Conservation (phyloP, 495 filamentous ascomycete species). For the Xylaria flabelliformis region DNA sequence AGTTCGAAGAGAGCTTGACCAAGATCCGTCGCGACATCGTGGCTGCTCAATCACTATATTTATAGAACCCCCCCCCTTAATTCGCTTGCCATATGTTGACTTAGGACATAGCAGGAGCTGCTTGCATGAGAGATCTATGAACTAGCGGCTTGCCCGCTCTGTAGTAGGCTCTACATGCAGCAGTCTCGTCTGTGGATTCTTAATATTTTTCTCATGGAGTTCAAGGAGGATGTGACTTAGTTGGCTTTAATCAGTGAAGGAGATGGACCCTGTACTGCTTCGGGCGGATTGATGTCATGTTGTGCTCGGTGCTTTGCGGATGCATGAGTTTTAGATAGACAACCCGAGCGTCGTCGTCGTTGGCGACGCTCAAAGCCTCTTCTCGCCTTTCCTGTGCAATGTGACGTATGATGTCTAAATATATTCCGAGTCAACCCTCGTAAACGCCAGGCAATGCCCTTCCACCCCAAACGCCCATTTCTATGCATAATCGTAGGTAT, state of each 20-base stretch:
- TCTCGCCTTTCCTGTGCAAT: constrained; percentile 24
- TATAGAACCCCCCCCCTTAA: constrained; percentile 53
- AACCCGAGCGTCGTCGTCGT: constrained; percentile 37
- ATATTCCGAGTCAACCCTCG: constrained; percentile 11
- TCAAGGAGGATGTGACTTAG: not conserved
- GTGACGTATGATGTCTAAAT: constrained; percentile 7
- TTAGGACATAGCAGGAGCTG: constrained; percentile 22
- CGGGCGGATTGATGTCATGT: constrained; percentile 8
- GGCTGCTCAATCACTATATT: constrained; percentile 87
- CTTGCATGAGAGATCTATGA: constrained; percentile 25
- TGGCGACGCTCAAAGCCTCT: constrained; percentile 37
- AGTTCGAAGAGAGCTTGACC: constrained; percentile 79
- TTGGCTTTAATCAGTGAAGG: not conserved
- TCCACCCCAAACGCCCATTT: constrained; percentile 27
- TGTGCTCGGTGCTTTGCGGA: constrained; percentile 7
- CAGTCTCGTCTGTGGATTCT: constrained; percentile 24
- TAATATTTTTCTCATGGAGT: constrained; percentile 19
- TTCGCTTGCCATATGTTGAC: not conserved
- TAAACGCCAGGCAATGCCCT: constrained; percentile 32
- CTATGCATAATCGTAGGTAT: constrained; percentile 29
- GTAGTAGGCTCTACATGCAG: constrained; percentile 26
- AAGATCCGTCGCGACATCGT: constrained; percentile 94
- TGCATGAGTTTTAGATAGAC: constrained; percentile 36
- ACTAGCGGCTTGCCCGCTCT: constrained; percentile 16
- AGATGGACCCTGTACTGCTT: constrained; percentile 3